These are phyloP conservation scores for Trichoderma lentiforme DNA, from an alignment of 2,329 filamentous ascomycete species.

Conservation along the genomic window DNA sequence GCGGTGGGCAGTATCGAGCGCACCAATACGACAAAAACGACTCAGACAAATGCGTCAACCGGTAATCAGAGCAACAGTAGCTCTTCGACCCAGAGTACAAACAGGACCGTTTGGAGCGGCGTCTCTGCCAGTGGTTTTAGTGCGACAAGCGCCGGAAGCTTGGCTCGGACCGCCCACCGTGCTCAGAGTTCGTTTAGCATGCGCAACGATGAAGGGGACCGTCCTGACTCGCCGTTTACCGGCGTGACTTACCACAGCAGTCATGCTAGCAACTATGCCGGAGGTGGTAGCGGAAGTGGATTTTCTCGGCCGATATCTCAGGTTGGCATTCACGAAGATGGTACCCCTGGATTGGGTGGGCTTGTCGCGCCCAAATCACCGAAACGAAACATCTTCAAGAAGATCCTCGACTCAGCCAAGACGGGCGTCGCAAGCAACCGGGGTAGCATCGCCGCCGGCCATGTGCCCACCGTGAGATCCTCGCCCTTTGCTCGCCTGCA, in stretches of 20 bases:
- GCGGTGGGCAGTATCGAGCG: constrained; percentile 66
- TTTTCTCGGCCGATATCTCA: constrained; percentile 61
- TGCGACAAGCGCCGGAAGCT: constrained; percentile 90
- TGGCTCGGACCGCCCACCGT: constrained; percentile 69
- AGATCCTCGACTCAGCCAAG: constrained; percentile 90
- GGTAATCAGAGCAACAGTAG: constrained; percentile 70
- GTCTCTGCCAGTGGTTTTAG: constrained; percentile 87
- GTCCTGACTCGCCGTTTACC: constrained; percentile 64
- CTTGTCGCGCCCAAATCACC: constrained; percentile 72
- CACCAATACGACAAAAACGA: constrained; percentile 87
- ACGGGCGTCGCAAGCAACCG: constrained; percentile 87
- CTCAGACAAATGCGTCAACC: constrained; percentile 72
- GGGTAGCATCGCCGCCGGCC: constrained; percentile 69
- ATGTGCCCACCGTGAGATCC: constrained; percentile 41
- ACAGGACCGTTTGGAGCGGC: constrained; percentile 89
- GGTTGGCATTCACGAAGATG: constrained; percentile 63
- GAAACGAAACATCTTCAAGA: constrained; percentile 90
- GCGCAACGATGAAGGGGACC: constrained; percentile 52
- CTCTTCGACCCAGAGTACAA: constrained; percentile 72
- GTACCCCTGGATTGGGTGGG: constrained; percentile 70
- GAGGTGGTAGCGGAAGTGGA: constrained; percentile 14
- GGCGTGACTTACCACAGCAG: constrained; percentile 90
- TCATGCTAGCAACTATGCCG: constrained; percentile 58
- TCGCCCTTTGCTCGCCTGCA: constrained; percentile 43
- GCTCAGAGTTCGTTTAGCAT: constrained; percentile 64